phyloP scores from a whole-genome alignment of 148 eudicot genomes.

The Rhododendron simsii region DNA sequence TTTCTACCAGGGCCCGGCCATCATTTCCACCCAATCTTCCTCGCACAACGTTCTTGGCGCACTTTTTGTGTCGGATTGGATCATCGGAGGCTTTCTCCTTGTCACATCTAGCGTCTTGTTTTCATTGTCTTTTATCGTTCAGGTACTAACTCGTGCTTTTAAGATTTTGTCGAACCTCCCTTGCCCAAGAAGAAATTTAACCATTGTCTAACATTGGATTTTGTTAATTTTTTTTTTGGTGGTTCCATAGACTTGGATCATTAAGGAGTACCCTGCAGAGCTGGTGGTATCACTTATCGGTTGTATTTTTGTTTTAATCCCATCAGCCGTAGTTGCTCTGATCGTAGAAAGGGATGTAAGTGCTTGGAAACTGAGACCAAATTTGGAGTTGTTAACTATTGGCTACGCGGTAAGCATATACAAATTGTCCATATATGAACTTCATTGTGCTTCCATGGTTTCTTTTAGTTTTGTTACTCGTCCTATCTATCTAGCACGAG shows the following conservation, averaged over 20 bases:
- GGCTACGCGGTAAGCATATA: conserved; percentile 27
- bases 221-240: neutral
- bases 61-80: neutral
- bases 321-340: conserved; percentile 22
- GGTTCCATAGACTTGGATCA: conserved; percentile 26
- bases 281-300: conserved; percentile 24
- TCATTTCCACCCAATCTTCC: neutral
- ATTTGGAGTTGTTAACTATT: conserved; percentile 20
- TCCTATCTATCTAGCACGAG: too few relatives aligned
- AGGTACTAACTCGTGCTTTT: neutral
- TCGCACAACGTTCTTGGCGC: neutral
- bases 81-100: conserved; percentile 7
- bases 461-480: too few relatives aligned
- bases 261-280: conserved; percentile 34
- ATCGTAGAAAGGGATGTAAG: conserved; percentile 20
- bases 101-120: neutral
- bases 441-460: too few relatives aligned
- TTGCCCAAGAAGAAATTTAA: neutral
- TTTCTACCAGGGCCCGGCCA: conserved; percentile 1
- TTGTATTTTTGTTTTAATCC: conserved; percentile 22
- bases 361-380: conserved; percentile 24
- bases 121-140: conserved; percentile 17
- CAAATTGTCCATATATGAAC: too few relatives aligned
- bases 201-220: neutral
- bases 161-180: too few relatives aligned